Conservation (phyloP, 2,329 filamentous ascomycete genomes). For the Seiridium cupressi region DNA sequence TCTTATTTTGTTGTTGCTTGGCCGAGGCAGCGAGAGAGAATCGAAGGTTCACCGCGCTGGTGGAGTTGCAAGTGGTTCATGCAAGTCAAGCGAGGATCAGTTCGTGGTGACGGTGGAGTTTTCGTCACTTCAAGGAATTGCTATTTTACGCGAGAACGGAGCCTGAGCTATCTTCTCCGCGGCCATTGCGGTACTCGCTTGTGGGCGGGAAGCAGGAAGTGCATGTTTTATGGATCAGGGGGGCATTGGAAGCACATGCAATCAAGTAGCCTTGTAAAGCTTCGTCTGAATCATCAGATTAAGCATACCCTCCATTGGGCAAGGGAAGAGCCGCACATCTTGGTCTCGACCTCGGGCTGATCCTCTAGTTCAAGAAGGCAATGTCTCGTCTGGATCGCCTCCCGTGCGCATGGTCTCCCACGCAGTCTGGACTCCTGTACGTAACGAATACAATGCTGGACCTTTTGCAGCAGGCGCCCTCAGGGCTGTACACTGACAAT, state of each 20-base stretch:
- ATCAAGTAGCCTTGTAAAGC: not conserved
- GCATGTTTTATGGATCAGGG: too few species aligned
- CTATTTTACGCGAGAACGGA: too few species aligned
- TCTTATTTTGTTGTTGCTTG: too few species aligned
- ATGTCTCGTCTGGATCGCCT: not conserved
- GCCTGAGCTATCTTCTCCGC: too few species aligned
- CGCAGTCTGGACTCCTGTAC: not conserved
- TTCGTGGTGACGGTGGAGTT: too few species aligned
- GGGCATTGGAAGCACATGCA: not conserved
- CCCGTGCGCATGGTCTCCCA: not conserved
- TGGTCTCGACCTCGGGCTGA: not conserved
- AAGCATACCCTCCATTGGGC: not conserved
- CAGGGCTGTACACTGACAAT: not conserved
- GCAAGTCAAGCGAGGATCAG: too few species aligned
- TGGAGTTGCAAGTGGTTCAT: too few species aligned
- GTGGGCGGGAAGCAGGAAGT: too few species aligned
- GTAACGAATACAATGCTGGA: not conserved
- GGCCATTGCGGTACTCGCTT: too few species aligned
- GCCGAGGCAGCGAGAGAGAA: too few species aligned
- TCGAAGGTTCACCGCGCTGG: too few species aligned
- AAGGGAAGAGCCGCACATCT: not conserved
- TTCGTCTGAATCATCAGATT: not conserved
- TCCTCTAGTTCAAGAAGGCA: not conserved
- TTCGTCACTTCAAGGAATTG: too few species aligned
- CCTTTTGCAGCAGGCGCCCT: not conserved